A percentile compares a stretch with the other conserved stretches of the same genome.
These are phyloP conservation scores for Polychytrium aggregatum DNA, from an alignment of 192 early-diverging fungal species.

Conservation along the genomic window DNA sequence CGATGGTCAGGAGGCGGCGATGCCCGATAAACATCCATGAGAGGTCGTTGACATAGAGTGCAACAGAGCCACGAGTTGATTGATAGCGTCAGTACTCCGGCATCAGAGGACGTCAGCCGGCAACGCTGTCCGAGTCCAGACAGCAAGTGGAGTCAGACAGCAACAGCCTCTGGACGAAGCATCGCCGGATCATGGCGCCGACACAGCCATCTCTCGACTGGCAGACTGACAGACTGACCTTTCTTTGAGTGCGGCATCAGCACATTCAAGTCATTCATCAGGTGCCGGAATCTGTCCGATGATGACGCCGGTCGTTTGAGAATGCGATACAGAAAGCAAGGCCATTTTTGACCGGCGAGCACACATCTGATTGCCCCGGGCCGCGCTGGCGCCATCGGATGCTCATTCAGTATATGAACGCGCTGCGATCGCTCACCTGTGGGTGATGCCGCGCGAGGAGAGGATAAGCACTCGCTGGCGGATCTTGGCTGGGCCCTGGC, in stretches of 20 bases:
- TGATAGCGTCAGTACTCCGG: no score
- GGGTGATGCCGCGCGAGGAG: conserved; percentile 78
- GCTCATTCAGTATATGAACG: no score
- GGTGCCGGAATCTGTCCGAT: conserved; percentile 69
- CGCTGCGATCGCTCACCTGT: conserved; percentile 37
- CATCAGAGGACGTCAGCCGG: neutral
- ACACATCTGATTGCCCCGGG: no score
- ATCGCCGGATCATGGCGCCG: no score
- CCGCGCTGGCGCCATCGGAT: no score
- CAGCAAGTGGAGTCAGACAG: neutral
- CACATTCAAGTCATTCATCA: conserved; percentile 76
- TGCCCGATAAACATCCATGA: conserved; percentile 65
- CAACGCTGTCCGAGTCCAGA: neutral
- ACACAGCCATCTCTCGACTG: no score
- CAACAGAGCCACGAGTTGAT: no score
- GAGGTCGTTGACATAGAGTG: conserved; percentile 46
- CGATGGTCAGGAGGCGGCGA: conserved; percentile 71
- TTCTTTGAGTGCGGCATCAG: conserved; percentile 94
- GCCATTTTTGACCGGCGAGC: no score
- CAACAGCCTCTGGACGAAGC: no score
- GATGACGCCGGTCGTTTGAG: neutral
- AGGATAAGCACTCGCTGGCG: conserved; percentile 85
- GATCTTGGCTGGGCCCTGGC: conserved; percentile 36
- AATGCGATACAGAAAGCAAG: neutral
- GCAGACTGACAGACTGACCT: no score